A percentile compares a stretch with the other conserved stretches of the same genome.
phyloP scores from a whole-genome alignment of 176 grass and related monocot genomes.

The Juncus effusus region DNA sequence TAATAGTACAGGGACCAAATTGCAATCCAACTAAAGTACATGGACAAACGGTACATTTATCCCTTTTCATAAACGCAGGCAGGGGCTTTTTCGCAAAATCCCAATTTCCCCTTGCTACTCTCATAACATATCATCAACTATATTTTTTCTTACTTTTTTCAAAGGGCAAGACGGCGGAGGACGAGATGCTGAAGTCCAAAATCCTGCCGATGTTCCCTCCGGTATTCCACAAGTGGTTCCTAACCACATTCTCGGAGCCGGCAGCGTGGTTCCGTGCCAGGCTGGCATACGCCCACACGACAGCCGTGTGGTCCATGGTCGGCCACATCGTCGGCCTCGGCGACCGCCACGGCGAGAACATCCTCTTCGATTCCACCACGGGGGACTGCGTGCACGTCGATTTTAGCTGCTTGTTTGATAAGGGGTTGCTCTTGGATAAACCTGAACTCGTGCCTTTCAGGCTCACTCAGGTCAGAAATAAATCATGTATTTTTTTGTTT shows the following conservation, averaged over 20 bases:
- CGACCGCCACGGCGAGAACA: constrained; percentile 91
- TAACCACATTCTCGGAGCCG: constrained; percentile 92
- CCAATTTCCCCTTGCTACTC: too few species aligned
- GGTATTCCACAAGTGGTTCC: constrained; percentile 96
- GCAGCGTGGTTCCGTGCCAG: constrained; percentile 94
- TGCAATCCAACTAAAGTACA: too few species aligned
- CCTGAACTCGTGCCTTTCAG: constrained; percentile 95
- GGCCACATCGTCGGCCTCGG: constrained; percentile 96
- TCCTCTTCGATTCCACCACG: constrained; percentile 74
- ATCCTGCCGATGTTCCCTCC: constrained; percentile 90
- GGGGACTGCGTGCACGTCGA: constrained; percentile 96
- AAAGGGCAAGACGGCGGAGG: constrained; percentile 63
- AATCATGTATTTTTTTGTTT: neutral
- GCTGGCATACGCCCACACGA: constrained; percentile 77
- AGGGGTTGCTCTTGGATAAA: constrained; percentile 73
- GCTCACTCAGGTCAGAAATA: constrained; percentile 65
- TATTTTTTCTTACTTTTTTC: neutral
- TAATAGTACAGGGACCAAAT: too few species aligned
- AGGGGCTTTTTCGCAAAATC: too few species aligned
- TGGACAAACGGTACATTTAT: too few species aligned
- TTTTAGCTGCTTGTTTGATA: constrained; percentile 94
- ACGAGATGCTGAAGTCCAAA: constrained; percentile 74
- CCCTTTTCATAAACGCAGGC: too few species aligned
- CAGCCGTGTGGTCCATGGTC: constrained; percentile 96
- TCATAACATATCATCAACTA: too few species aligned